Evolutionary conservation across 1,284 basidiomycete genomes (phyloP).

Genomic region (Singerocomus rubriflavus): DNA sequence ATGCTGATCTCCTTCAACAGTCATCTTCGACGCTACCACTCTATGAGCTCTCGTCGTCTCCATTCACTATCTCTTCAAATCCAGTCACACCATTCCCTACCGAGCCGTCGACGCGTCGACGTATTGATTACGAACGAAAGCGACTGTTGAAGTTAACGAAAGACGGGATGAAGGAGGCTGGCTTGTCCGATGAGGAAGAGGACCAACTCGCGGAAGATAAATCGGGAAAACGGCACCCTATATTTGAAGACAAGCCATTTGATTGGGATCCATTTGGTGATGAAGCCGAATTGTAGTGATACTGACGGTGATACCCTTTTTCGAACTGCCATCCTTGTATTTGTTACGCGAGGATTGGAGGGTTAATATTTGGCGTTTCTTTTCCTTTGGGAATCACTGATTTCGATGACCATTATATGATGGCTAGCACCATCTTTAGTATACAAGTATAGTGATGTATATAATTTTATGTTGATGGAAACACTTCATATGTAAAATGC

Average conservation of each 20-base stretch:
- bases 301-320: not conserved
- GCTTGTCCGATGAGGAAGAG: slow-evolving; percentile 24
- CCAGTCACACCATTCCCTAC: slow-evolving; percentile 33
- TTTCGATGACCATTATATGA: too few species aligned
- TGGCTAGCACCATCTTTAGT: too few species aligned
- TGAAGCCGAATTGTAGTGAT: slow-evolving; percentile 22
- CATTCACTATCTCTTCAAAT: slow-evolving; percentile 27
- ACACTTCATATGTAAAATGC: too few species aligned
- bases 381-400: too few species aligned
- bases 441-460: too few species aligned
- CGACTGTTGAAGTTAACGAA: slow-evolving; percentile 30
- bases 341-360: too few species aligned
- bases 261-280: slow-evolving; percentile 32
- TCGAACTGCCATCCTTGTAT: too few species aligned
- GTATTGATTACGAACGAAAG: slow-evolving; percentile 31
- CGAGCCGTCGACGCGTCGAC: slow-evolving; percentile 27
- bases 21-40: slow-evolving; percentile 32
- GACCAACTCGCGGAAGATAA: slow-evolving; percentile 19
- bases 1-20: slow-evolving; percentile 7
- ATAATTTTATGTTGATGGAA: too few species aligned
- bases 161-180: slow-evolving; percentile 28
- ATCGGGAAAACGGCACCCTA: slow-evolving; percentile 23
- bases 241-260: slow-evolving; percentile 30
- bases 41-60: slow-evolving; percentile 27
- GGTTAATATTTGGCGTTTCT: too few species aligned